Evolutionary conservation across 805 yeast species (phyloP), one percentile per base, ranked within the genome.

Genomic region (Candida morakotiae): DNA sequence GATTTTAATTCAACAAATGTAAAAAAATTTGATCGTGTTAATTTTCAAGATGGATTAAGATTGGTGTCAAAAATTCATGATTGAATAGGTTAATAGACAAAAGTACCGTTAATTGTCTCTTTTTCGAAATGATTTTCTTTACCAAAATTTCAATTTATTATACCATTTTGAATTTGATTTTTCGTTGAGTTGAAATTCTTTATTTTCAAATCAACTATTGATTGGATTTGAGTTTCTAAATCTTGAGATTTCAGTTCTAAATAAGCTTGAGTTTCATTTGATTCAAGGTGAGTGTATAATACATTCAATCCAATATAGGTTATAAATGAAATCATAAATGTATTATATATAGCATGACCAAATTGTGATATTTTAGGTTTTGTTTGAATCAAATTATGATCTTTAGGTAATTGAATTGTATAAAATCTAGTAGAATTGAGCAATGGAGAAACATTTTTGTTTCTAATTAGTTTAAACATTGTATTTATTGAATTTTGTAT

Each of bases 21-120:
- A 61, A 56, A 71, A 34, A 77, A 80, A 44, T 89, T 79, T 52
- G 87, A 84, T 44, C 75, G 89, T 39, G 72, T 91, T 33, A 77
- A 76, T 47, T 81, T 80, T 2, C 91, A 83, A 40, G 81, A 77
- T 42, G 96, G 95, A 2, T 55, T 73, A 36, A 55, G 59, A 20
- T 60, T 87, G 45, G 62, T 86, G 10, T 68, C 72, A 15, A 87
- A 84, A 55, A 54, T 79, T 53, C 49, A 55, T 19, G 45, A 42
- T 2, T 49, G n/a, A n/a, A n/a, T n/a, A n/a, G n/a, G n/a, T n/a
- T n/a, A n/a, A n/a, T n/a, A n/a, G n/a, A n/a, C n/a, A n/a, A n/a
- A n/a, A n/a, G n/a, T n/a, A n/a, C n/a, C n/a, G n/a, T n/a, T n/a
- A n/a, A n/a, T n/a, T n/a, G n/a, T n/a, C n/a, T n/a, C n/a, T n/a